A percentile compares a stretch with the other conserved stretches of the same genome.
These are phyloP conservation scores for Leishmania mexicana DNA, from an alignment of 208 protist genomes.

Conservation along the genomic window DNA sequence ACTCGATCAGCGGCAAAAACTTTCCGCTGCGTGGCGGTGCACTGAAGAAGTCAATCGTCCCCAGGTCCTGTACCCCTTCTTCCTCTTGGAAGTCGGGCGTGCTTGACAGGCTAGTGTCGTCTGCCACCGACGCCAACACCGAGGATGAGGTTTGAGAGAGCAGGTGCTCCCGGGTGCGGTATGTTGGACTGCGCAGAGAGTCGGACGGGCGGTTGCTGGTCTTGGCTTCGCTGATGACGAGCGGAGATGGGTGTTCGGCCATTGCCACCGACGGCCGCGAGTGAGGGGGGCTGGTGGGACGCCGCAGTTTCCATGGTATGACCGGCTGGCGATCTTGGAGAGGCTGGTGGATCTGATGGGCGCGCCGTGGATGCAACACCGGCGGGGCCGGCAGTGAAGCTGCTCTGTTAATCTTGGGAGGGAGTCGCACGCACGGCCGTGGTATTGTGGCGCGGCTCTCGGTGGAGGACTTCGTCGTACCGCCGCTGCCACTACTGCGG, in stretches of 20 bases:
- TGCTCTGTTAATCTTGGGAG: neutral
- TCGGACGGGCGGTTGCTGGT: neutral
- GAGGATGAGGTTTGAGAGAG: slow-evolving; percentile 4
- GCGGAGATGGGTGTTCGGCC: neutral
- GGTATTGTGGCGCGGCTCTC: neutral
- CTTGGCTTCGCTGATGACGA: no score
- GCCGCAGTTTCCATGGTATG: neutral
- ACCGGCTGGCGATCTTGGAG: neutral
- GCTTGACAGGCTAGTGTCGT: neutral
- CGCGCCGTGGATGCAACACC: neutral
- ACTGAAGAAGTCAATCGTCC: slow-evolving; percentile 19
- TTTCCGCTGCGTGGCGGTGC: slow-evolving; percentile 20
- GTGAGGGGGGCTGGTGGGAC: neutral
- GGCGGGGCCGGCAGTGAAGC: neutral
- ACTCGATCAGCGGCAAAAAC: slow-evolving; percentile 38
- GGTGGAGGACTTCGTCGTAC: neutral
- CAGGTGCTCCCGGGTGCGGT: neutral
- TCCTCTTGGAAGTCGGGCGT: slow-evolving; percentile 9
- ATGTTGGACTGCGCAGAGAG: neutral
- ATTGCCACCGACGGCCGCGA: no score
- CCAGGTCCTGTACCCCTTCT: slow-evolving; percentile 11
- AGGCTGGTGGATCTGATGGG: slow-evolving; percentile 5
- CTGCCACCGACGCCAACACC: neutral
- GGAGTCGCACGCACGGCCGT: neutral
- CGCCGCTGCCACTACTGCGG: slow-evolving; percentile 10